These are phyloP conservation scores for Lodderomyces pseudojiufengensis DNA, from an alignment of 1,139 yeast species.

Conservation along the genomic window DNA sequence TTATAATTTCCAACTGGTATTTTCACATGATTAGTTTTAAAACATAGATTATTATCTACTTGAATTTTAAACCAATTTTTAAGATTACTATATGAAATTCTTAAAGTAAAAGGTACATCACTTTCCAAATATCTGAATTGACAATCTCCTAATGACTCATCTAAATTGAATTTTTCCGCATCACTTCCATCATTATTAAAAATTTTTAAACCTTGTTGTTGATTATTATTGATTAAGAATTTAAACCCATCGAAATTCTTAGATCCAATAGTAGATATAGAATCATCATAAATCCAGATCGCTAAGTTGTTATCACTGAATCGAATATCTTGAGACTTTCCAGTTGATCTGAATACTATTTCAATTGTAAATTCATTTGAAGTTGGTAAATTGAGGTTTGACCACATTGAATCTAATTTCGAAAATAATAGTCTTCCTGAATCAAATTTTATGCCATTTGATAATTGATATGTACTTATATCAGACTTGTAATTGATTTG, in stretches of 20 bases:
- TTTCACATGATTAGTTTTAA: conserved; percentile 54
- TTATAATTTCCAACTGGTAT: conserved; percentile 33
- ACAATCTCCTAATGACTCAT: conserved; percentile 53
- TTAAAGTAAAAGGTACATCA: conserved; percentile 63
- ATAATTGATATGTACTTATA: conserved; percentile 26
- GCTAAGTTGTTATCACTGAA: conserved; percentile 46
- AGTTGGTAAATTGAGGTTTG: conserved; percentile 29
- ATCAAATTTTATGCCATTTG: conserved; percentile 27
- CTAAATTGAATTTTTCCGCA: conserved; percentile 11
- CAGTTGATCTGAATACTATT: conserved; percentile 57
- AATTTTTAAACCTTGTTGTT: conserved; percentile 51
- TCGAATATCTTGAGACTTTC: conserved; percentile 28
- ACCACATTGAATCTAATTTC: conserved; percentile 45
- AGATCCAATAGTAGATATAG: conserved; percentile 18
- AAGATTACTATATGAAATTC: conserved; percentile 53
- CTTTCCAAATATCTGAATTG: conserved; percentile 58
- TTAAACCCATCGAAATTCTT: conserved; percentile 58
- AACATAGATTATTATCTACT: conserved; percentile 65
- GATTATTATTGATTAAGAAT: conserved; percentile 46
- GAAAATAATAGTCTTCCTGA: conserved; percentile 40
- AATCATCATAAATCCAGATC: conserved; percentile 37
- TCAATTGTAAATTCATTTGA: conserved; percentile 57
- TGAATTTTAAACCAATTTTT: conserved; percentile 54
- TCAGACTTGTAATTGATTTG: conserved; percentile 4
- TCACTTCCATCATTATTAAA: conserved; percentile 51